Conservation (phyloP, 2,329 filamentous ascomycete genomes). For the Apiospora marii region DNA sequence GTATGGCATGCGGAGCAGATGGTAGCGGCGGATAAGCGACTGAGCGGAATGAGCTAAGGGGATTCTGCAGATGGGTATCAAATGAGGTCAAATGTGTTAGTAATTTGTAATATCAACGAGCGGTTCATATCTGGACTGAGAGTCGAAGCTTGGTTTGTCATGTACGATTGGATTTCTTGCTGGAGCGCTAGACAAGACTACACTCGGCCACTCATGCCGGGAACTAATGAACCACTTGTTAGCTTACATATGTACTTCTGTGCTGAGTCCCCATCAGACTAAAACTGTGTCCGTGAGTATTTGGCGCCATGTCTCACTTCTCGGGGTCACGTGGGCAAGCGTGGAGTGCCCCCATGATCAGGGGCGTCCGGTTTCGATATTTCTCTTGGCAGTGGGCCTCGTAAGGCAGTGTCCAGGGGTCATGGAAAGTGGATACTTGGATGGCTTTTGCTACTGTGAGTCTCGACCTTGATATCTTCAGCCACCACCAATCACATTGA, state of each 20-base stretch:
- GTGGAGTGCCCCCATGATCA: not conserved
- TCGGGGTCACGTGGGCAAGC: too few relatives aligned
- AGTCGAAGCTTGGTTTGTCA: not conserved
- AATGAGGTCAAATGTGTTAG: not conserved
- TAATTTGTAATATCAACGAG: conserved; percentile 10
- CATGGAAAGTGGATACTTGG: not conserved
- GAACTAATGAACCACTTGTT: too few relatives aligned
- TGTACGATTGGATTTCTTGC: not conserved
- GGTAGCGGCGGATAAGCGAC: not conserved
- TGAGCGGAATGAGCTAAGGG: not conserved
- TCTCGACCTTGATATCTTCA: not conserved
- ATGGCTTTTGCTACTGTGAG: too few relatives aligned
- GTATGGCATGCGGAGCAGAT: conserved; percentile 19
- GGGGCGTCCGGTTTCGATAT: not conserved
- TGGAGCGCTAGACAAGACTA: too few relatives aligned
- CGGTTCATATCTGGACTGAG: not conserved
- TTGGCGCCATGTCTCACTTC: too few relatives aligned
- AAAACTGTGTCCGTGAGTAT: too few relatives aligned
- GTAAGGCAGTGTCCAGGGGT: not conserved
- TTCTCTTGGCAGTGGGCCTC: not conserved
- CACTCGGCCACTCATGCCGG: too few relatives aligned
- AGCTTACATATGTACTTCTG: too few relatives aligned
- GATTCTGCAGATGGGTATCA: not conserved
- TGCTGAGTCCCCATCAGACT: too few relatives aligned
- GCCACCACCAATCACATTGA: not conserved